A percentile compares a stretch with the other conserved stretches of the same genome.
Evolutionary conservation across 768 basidiomycete species (phyloP).

Genomic region (Tricholoma flavovirens): DNA sequence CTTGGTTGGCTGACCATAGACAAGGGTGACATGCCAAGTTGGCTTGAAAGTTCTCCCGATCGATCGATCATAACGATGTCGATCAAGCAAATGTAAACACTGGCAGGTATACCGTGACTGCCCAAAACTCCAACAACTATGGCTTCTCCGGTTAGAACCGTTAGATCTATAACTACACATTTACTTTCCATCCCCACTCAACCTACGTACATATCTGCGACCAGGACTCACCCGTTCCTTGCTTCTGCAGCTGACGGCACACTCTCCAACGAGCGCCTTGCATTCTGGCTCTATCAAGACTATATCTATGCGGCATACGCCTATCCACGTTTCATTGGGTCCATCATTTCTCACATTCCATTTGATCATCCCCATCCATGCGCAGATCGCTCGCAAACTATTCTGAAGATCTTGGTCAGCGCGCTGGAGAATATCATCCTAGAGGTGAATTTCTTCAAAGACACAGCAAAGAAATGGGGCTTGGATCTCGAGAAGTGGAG

Average conservation of each 20-base stretch:
- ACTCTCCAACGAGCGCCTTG: slow-evolving; percentile 42
- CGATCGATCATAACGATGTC: too few relatives aligned
- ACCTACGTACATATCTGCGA: slow-evolving; percentile 41
- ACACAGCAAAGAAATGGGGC: slow-evolving; percentile 37
- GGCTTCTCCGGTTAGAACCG: neutral
- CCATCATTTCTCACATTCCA: slow-evolving; percentile 57
- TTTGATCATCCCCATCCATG: slow-evolving; percentile 31
- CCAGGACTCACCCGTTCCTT: slow-evolving; percentile 51
- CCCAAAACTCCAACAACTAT: too few relatives aligned
- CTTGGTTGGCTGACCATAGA: too few relatives aligned
- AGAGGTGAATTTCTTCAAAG: slow-evolving; percentile 55
- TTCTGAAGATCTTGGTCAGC: slow-evolving; percentile 45
- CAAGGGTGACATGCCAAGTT: too few relatives aligned
- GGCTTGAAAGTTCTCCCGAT: too few relatives aligned
- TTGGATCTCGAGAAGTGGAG: slow-evolving; percentile 44
- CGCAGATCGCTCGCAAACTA: slow-evolving; percentile 28
- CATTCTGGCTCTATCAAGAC: slow-evolving; percentile 67
- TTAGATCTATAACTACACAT: slow-evolving; percentile 16
- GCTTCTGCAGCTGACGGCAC: slow-evolving; percentile 45
- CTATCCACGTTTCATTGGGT: slow-evolving; percentile 67
- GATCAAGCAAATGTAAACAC: too few relatives aligned
- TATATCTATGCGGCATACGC: slow-evolving; percentile 69
- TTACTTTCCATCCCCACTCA: slow-evolving; percentile 31
- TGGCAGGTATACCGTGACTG: too few relatives aligned
- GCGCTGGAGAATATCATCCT: slow-evolving; percentile 54